A percentile compares a stretch with the other conserved stretches of the same genome.
These are phyloP conservation scores for Scytalidium lignicola DNA, from an alignment of 2,329 filamentous ascomycete genomes.

Conservation along the genomic window DNA sequence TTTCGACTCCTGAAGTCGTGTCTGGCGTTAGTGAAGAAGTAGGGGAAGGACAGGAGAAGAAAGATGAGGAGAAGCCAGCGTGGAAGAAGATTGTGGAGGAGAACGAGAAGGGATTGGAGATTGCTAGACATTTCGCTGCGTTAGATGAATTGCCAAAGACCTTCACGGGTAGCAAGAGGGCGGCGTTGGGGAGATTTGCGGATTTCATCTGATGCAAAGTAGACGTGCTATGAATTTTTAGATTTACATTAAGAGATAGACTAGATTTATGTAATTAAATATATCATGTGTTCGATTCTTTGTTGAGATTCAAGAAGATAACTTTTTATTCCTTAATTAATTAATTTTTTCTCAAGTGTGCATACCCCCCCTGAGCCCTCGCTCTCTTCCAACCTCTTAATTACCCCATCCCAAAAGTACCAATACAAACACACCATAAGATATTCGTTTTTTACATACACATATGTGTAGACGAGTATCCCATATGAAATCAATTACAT, in stretches of 20 bases:
- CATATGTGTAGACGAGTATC: too few relatives aligned
- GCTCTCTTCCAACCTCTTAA: too few relatives aligned
- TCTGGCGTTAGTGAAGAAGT: background rate
- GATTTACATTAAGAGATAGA: too few relatives aligned
- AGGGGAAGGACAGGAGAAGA: conserved; percentile 5
- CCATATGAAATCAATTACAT: too few relatives aligned
- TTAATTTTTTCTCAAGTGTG: too few relatives aligned
- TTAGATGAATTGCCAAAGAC: conserved; percentile 45
- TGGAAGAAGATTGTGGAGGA: conserved; percentile 54
- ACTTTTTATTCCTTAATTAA: too few relatives aligned
- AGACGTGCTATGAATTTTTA: too few relatives aligned
- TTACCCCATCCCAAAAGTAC: too few relatives aligned
- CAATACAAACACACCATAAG: too few relatives aligned
- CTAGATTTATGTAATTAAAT: too few relatives aligned
- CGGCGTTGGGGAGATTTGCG: conserved; percentile 27
- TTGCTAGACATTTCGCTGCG: conserved; percentile 50
- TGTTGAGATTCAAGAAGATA: background rate
- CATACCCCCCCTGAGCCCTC: too few relatives aligned
- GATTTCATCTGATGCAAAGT: conserved; percentile 17
- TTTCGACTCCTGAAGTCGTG: conserved; percentile 17
- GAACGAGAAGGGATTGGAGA: conserved; percentile 49
- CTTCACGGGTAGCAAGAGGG: conserved; percentile 24
- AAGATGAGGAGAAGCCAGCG: conserved; percentile 3
- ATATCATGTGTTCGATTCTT: background rate
- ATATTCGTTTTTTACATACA: too few relatives aligned